Base-by-base conservation (phyloP, 352 stramenopile genomes). In the Pythium dissotocum region DNA sequence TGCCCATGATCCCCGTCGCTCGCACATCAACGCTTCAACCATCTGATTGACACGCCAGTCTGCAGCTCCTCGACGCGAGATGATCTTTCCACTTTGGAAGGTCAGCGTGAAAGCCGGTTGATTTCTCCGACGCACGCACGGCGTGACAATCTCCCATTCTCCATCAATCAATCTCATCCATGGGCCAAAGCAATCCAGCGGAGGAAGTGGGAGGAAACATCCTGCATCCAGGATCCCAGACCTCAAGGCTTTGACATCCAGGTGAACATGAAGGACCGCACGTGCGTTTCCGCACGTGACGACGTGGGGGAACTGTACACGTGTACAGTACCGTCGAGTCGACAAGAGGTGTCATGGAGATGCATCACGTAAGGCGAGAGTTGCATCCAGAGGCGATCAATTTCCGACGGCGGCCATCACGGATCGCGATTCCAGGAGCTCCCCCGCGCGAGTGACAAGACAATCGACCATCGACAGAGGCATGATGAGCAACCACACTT, bases 1-100 rank as follows among this genome's bases (percentile, higher is more conserved):
- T 53, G 59, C 36, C 59, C 59, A 42, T 54, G 21, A 52, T 42
- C 59, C 59, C 59, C 35, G 59, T 65, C 59, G 35, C 59, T 65
- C 6, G 59, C 59, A 65, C 42, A 51, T 51, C 42, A 51, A 51
- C 42, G 42, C 42, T 51, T 51, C 42, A 51, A 51, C 42, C 42
- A 51, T 51, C 42, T 51, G 42, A 51, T 16, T 26, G 16, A 28
- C 42, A 21, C 42, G 18, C 10, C 10, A 10, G 10, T 42, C 7
- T 10, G 21, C 21, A 24, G 21, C 21, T 24, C 21, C 21, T 24
- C 21, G 21, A 24, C 21, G 21, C 21, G 36, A 42, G 36, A 9
- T 42, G 36, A 42, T 51, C 16, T 3, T 51, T 51, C 42, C 42
- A 51, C 42, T 24, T 24, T 24, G 21, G 21, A 24, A 24, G 21